Evolutionary conservation across 768 basidiomycete genomes (phyloP), one percentile per base, ranked within the genome.

Genomic region (Pleurotus tuber-regium): DNA sequence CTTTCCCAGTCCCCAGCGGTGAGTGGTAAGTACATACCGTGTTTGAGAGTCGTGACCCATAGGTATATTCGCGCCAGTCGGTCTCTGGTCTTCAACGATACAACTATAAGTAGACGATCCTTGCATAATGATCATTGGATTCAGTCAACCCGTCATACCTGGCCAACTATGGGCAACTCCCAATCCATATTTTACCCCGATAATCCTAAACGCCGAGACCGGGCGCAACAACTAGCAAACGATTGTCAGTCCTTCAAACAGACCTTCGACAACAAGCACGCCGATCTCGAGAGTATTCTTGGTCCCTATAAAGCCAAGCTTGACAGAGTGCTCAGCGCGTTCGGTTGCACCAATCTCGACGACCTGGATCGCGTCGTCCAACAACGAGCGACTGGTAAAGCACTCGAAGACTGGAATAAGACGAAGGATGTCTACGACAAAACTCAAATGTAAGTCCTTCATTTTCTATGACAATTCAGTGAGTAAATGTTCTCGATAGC

Each of bases 171-270:
- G 56, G 56, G 56, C 21, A 46, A 47, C 25, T 33, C 18, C 25
- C 25, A 50, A 29, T 57, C 56, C 19, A 48, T 57, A 7, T 55
- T 57, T 38, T 57, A 39, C n/a, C 56, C 56, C 2, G 56, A 57
- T 40, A 57, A 57, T 24, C 43, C 49, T 11, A 57, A 55, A 14
- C 56, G 56, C 23, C 50, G 46, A 26, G 19, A 46, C 36, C 56
- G 56, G 12, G 56, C 56, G 14, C 40, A 57, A 21, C 54, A 57
- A 31, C 54, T 57, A 10, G 56, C 49, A 18, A 49, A 57, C 26
- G 56, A 57, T 31, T 57, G 56, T 38, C 42, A 55, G 19, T 16
- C 35, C 14, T 54, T 46, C 35, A 48, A 57, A 33, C 23, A 18
- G 18, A 30, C 48, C 30, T 57, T 44, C 31, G 50, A 55, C n/a